A percentile compares a stretch with the other conserved stretches of the same genome.
Conservation (phyloP, 805 yeast species). For the Myxozyma monticola region DNA sequence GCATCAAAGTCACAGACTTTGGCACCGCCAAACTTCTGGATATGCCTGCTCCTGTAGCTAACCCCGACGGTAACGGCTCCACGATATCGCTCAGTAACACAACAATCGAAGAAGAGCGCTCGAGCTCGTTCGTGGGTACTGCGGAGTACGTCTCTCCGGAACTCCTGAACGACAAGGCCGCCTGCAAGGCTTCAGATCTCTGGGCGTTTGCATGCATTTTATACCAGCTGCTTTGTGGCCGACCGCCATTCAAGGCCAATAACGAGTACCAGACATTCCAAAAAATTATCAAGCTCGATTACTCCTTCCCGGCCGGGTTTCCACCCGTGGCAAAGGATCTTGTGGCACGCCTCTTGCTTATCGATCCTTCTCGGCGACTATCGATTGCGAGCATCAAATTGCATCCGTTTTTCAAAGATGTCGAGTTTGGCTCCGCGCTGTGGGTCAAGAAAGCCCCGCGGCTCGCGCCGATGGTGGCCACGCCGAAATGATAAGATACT, state of each 20-base stretch:
- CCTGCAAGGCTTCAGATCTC: constrained; percentile 82
- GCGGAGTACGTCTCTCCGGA: constrained; percentile 98
- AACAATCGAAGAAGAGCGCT: constrained; percentile 33
- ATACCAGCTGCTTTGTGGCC: constrained; percentile 77
- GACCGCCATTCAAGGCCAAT: constrained; percentile 85
- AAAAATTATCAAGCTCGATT: constrained; percentile 76
- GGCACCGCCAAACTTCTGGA: constrained; percentile 91
- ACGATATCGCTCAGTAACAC: background rate
- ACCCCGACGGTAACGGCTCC: background rate
- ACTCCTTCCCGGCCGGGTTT: constrained; percentile 65
- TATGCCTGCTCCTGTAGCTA: constrained; percentile 18
- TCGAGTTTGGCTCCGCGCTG: constrained; percentile 68
- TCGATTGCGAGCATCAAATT: constrained; percentile 56
- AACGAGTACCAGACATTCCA: constrained; percentile 87
- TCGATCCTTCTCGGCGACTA: constrained; percentile 70
- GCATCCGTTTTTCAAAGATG: constrained; percentile 68
- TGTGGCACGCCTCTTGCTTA: constrained; percentile 61
- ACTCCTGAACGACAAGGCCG: constrained; percentile 68
- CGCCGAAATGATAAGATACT: too few relatives aligned
- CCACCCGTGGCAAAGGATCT: constrained; percentile 66
- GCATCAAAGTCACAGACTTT: constrained; percentile 90
- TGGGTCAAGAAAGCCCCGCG: constrained; percentile 70
- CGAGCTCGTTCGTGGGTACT: constrained; percentile 87
- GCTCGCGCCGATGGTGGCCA: constrained; percentile 1
- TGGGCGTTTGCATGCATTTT: constrained; percentile 94